Evolutionary conservation across 148 eudicot species (phyloP), one percentile per base, ranked within the genome.

Genomic region (Pharnaceum exiguum): DNA sequence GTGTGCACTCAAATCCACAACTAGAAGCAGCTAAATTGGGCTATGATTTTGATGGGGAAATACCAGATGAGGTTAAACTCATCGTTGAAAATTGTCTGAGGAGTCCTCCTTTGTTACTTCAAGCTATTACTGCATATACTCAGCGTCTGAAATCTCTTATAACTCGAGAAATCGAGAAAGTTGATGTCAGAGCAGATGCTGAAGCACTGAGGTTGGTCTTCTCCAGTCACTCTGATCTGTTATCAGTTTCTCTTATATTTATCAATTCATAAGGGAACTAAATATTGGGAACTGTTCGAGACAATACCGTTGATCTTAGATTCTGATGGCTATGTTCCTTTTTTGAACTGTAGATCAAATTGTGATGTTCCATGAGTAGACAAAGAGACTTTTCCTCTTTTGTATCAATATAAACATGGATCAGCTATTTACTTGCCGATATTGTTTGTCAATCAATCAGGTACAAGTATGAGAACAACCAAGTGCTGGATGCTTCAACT

Each of bases 171-270:
- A 83, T 76, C 66, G 99, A 93, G 62, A 93, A 93, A 71, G 84
- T 93, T 77, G 96, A 93, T 70, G 83, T 86, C 59, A 78, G 96
- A 80, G 99, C 89, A 59, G 99, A 93, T 83, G 99, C 99, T 44
- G 99, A 93, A 77, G 78, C 86, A 43, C 80, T 93, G 51, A 93
- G 96, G 99, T 93, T 57, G 28, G 33, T 55, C 2, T 30, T 39
- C 46, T 17, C 57, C 38, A 32, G 52, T 5, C 29, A 17, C 19
- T 35, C 16, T 22, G 30, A 17, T n/a, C 23, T 39, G 46, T n/a
- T 44, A 60, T 31, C 40, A 0, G 4, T 21, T 45, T 53, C 46
- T 39, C 37, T 3, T 18, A 21, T 29, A 18, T 10, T 5, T 11
- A 37, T 45, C 19, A 46, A n/a, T n/a, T n/a, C n/a, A n/a, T n/a